These are phyloP conservation scores for Arthrinium puccinioides DNA, from an alignment of 2,329 filamentous ascomycete species.

Conservation along the genomic window DNA sequence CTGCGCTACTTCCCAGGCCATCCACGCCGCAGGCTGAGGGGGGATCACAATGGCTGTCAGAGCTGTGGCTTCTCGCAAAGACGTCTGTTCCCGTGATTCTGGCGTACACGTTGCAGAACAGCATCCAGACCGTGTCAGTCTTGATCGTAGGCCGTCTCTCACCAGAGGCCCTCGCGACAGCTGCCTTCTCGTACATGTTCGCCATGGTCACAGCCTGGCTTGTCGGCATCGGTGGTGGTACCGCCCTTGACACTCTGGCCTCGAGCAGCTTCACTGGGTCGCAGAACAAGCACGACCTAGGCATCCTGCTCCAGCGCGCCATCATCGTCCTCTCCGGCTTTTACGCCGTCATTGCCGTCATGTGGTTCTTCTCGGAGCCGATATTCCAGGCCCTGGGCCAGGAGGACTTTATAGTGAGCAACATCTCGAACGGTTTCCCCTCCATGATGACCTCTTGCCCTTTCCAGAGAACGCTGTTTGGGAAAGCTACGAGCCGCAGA, in stretches of 20 bases:
- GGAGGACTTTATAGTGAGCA: conserved; percentile 68
- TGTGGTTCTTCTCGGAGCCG: conserved; percentile 71
- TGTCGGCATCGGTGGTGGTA: conserved; percentile 77
- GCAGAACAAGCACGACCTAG: conserved; percentile 69
- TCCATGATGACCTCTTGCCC: too few relatives aligned
- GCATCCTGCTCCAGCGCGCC: conserved; percentile 69
- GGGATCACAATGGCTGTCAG: conserved; percentile 44
- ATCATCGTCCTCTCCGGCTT: conserved; percentile 65
- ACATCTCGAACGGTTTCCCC: too few relatives aligned
- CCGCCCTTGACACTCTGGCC: conserved; percentile 77
- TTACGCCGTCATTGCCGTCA: conserved; percentile 64
- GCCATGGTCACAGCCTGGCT: conserved; percentile 85
- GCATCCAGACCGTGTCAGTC: conserved; percentile 74
- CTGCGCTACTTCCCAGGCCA: too few relatives aligned
- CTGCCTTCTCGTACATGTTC: conserved; percentile 90
- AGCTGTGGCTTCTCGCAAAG: conserved; percentile 62
- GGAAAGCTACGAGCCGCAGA: too few relatives aligned
- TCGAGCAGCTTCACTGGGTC: conserved; percentile 78
- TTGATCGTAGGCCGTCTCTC: conserved; percentile 73
- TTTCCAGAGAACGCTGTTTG: too few relatives aligned
- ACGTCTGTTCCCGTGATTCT: conserved; percentile 72
- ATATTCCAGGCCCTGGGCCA: conserved; percentile 71
- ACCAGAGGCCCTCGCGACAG: conserved; percentile 69
- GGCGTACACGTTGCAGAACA: conserved; percentile 81
- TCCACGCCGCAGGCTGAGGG: too few relatives aligned